Evolutionary conservation across 2,329 filamentous ascomycete species (phyloP), one percentile per base, ranked within the genome.

Genomic region (Talaromyces sp.): DNA sequence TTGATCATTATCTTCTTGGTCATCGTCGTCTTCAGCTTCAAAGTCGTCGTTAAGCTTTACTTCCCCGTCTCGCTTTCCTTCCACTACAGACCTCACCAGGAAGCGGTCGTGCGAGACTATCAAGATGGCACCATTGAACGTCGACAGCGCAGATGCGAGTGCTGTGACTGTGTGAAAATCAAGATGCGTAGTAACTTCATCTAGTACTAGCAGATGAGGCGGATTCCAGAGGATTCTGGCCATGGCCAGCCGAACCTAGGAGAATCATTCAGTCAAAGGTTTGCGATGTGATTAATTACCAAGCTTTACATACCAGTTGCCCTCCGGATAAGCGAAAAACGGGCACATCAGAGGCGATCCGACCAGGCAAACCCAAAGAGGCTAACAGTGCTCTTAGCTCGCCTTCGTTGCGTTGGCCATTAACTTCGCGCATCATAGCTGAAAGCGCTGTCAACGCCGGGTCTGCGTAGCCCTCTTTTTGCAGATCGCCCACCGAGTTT

Each of bases 391-490:
- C 84, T 27, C 91, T 83, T 0, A 88, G 76, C 24, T 88, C 86
- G 53, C 89, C 88, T 71, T 95, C 90, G 13, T 80, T 78, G 19
- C 89, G 75, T 7, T 72, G 68, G 0, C 78, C 79, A 0, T 79
- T 79, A 0, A 81, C 79, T 56, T 87, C 82, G 24, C 79, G 75
- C 52, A 82, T 80, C 4, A 95, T 72, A 3, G 91, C 79, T 0
- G 81, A 73, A 1, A 95, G 83, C 93, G 99, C 78, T 97, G 95
- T 43, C 98, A 85, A 73, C 98, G 98, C 78, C 98, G 93, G 76
- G 96, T 97, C 50, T 93, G 95, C 0, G 93, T 98, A 86, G 98
- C 98, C 79, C 98, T 99, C 95, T 93, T 97, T 96, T 79, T 98
- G 93, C 10, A 99, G 93, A 84, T 98, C 93, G 82, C 98, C 95